Base-by-base conservation (phyloP, 164 flowering plant species). In the Aristolochia contorta region DNA sequence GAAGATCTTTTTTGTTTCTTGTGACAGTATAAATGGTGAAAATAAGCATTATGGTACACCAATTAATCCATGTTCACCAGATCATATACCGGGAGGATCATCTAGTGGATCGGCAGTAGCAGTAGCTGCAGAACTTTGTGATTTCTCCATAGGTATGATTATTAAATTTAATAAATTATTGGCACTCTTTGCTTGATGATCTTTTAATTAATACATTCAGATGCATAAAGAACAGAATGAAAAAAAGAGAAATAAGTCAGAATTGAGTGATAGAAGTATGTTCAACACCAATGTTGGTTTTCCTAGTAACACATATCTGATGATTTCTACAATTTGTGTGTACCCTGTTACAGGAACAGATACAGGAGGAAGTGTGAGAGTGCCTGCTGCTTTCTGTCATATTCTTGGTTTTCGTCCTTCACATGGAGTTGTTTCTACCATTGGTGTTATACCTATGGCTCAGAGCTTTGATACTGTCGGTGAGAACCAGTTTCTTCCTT, bases 101-200 rank as follows among this genome's bases (percentile, higher is more conserved):
- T 89, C 98, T 27, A 87, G 98, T 72, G 97, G 97, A 54, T 93
- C 98, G 59, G 96, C 96, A 59, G 98, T 93, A 55, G 86, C 94
- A 16, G 97, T 93, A 58, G 84, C 81, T 58, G 91, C 92, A 53
- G 71, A 46, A 69, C 86, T 89, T 62, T 89, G 73, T n/a, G 94
- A 93, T 78, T 89, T 93, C 66, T 72, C 96, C 23, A 65, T 93
- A 54, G 98, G 98, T 86, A 21, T 63, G 69, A 10, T 32, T 27
- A 49, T 18, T 6, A 18, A 18, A 18, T 49, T 49, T 18, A 10
- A 37, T 10, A 37, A 37, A 37, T 37, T 8, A 37, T 37, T 3
- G 43, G 10, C 43, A 37, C 7, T 8, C 43, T 37, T 37, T 10
- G 43, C 43, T 37, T 37, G 43, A 37, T 0, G 9, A 6, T 37